phyloP scores from a whole-genome alignment of 1,139 yeast species.

The Blastobotrys serpentis region DNA sequence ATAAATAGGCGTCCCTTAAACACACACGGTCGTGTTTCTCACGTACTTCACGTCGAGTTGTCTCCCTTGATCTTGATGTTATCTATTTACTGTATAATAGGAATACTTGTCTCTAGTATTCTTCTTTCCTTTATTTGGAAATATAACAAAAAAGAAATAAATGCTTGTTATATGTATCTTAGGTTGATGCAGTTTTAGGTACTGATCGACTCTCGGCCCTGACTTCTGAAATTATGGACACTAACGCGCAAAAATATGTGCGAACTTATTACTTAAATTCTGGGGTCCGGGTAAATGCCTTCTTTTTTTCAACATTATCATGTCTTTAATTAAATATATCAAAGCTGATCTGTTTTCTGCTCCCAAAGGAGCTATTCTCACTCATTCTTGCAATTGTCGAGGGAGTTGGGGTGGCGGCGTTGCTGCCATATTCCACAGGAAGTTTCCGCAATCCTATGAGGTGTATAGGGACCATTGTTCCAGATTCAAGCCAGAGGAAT shows the following conservation, averaged over 20 bases:
- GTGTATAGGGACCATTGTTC: conserved; percentile 51
- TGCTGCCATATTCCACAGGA: conserved; percentile 51
- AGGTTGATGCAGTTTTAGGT: not conserved
- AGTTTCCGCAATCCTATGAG: conserved; percentile 54
- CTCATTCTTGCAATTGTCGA: conserved; percentile 76
- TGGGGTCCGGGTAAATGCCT: not conserved
- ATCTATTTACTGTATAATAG: too few species aligned
- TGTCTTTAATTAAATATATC: conserved; percentile 45
- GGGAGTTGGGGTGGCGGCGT: conserved; percentile 90
- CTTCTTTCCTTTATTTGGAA: too few species aligned
- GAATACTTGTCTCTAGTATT: too few species aligned
- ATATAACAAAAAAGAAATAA: too few species aligned
- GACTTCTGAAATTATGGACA: not conserved
- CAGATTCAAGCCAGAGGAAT: conserved; percentile 30
- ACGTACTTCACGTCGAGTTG: too few species aligned
- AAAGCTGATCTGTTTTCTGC: conserved; percentile 60
- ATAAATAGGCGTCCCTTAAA: too few species aligned
- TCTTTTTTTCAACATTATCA: not conserved
- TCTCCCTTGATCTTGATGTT: too few species aligned
- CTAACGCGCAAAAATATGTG: not conserved
- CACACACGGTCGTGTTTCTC: too few species aligned
- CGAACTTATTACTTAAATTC: not conserved
- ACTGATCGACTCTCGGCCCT: conserved; percentile 2
- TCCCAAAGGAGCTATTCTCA: conserved; percentile 45
- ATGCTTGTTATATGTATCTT: too few species aligned